Percentiles rank a stretch among this genome's conserved stretches.
phyloP scores from a whole-genome alignment of 441 rosid species.

The Gossypium trilobum region DNA sequence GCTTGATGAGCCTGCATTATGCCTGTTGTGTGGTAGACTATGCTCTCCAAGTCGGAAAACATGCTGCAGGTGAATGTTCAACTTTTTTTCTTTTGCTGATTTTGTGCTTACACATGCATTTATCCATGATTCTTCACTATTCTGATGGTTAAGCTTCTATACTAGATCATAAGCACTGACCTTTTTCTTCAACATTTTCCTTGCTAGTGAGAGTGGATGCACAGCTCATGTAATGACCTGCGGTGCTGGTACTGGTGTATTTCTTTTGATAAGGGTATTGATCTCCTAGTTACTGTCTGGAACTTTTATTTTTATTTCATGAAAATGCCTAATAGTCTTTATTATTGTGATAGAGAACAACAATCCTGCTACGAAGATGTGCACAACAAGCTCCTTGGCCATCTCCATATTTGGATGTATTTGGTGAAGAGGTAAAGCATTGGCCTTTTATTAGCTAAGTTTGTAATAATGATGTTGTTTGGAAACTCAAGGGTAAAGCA shows the following conservation, averaged over 20 bases:
- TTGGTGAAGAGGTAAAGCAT: slow-evolving; percentile 86
- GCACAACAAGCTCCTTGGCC: slow-evolving; percentile 90
- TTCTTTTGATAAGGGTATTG: slow-evolving; percentile 72
- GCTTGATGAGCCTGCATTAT: slow-evolving; percentile 67
- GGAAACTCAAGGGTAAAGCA: not conserved
- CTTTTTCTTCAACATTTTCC: slow-evolving; percentile 1
- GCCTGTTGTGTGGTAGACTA: slow-evolving; percentile 86
- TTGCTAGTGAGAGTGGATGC: slow-evolving; percentile 58
- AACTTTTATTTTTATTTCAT: not conserved
- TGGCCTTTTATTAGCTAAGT: not conserved
- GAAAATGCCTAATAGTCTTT: slow-evolving; percentile 16
- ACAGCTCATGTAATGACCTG: slow-evolving; percentile 65
- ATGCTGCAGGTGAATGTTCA: slow-evolving; percentile 71
- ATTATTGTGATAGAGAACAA: slow-evolving; percentile 55
- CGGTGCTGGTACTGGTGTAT: slow-evolving; percentile 85
- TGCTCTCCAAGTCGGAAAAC: slow-evolving; percentile 67
- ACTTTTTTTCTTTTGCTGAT: slow-evolving; percentile 15
- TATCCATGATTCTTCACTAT: not conserved
- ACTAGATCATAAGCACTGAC: not conserved
- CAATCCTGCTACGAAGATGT: slow-evolving; percentile 72
- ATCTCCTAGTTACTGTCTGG: not conserved
- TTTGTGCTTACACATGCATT: slow-evolving; percentile 7
- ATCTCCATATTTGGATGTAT: slow-evolving; percentile 84
- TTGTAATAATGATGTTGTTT: not conserved
- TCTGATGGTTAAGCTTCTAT: not conserved